Conservation (phyloP, 148 eudicot genomes). For the Gaultheria prostrata region DNA sequence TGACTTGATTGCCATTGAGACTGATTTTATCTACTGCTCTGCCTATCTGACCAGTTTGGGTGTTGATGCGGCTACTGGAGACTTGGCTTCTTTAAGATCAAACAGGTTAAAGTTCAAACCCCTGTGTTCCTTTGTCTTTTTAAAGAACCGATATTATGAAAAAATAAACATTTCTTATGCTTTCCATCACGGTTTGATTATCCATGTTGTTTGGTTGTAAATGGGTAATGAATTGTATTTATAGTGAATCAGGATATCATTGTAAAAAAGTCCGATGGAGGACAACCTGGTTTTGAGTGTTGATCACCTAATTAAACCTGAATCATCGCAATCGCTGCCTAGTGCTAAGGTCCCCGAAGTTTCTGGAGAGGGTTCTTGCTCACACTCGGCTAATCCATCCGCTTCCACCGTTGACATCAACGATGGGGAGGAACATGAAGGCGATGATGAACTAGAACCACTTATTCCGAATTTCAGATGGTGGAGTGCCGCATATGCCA, state of each 20-base stretch:
- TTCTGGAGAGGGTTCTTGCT: conserved; percentile 32
- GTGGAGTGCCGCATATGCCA: conserved; percentile 87
- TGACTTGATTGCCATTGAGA: too few species aligned
- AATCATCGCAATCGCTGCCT: conserved; percentile 30
- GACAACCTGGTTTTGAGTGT: conserved; percentile 62
- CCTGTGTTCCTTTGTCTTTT: not conserved
- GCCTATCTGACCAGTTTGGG: too few species aligned
- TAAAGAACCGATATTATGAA: not conserved
- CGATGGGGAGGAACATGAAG: conserved; percentile 25
- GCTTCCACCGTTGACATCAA: conserved; percentile 27
- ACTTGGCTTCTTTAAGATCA: not conserved
- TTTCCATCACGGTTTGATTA: not conserved
- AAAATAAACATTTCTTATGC: not conserved
- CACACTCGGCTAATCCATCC: conserved; percentile 35
- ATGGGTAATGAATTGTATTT: conserved; percentile 3
- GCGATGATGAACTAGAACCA: conserved; percentile 60
- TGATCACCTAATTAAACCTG: conserved; percentile 42
- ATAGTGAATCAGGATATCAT: conserved; percentile 17
- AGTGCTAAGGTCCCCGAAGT: conserved; percentile 36
- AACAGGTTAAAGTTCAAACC: not conserved
- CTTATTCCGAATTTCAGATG: conserved; percentile 54
- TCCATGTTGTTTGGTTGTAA: not conserved
- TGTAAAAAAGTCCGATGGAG: conserved; percentile 37
- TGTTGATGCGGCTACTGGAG: too few species aligned
- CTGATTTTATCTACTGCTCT: too few species aligned